A percentile compares a stretch with the other conserved stretches of the same genome.
Evolutionary conservation across 2,329 filamentous ascomycete genomes (phyloP).

Genomic region (Coccinonectria pachysandricola): DNA sequence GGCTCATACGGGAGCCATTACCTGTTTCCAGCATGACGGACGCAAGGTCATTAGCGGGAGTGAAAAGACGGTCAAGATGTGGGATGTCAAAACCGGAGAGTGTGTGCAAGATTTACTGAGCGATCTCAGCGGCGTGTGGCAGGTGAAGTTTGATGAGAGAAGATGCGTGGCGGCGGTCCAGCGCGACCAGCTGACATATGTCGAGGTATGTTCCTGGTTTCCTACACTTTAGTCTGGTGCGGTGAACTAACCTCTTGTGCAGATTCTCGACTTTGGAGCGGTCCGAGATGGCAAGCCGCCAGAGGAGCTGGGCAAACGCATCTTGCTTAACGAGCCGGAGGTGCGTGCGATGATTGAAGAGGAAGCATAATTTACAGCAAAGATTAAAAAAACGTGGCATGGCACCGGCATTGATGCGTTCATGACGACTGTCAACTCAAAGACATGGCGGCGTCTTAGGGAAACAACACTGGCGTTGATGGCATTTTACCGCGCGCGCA

Average conservation of each 20-base stretch:
- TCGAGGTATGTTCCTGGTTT: constrained; percentile 60
- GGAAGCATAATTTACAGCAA: constrained; percentile 20
- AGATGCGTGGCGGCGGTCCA: constrained; percentile 95
- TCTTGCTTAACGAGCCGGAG: constrained; percentile 51
- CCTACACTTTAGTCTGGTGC: background rate
- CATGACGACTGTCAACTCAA: too few relatives aligned
- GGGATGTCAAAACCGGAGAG: constrained; percentile 87
- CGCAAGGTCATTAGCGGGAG: constrained; percentile 95
- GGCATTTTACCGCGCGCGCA: too few relatives aligned
- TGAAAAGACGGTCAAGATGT: constrained; percentile 95
- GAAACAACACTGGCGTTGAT: too few relatives aligned
- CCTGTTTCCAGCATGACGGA: constrained; percentile 95
- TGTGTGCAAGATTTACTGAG: constrained; percentile 88
- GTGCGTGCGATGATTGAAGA: constrained; percentile 41
- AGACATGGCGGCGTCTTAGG: too few relatives aligned
- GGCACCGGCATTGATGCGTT: too few relatives aligned
- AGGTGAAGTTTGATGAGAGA: constrained; percentile 94
- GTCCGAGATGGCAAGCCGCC: constrained; percentile 75
- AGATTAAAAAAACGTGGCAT: constrained; percentile 6
- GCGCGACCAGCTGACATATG: constrained; percentile 82
- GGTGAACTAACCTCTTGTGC: constrained; percentile 2
- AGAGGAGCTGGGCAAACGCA: constrained; percentile 68
- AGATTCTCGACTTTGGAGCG: constrained; percentile 97
- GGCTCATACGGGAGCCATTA: constrained; percentile 94
- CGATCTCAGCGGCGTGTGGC: constrained; percentile 94